phyloP scores from a whole-genome alignment of 306 rosid species.

The Prosopis cineraria region DNA sequence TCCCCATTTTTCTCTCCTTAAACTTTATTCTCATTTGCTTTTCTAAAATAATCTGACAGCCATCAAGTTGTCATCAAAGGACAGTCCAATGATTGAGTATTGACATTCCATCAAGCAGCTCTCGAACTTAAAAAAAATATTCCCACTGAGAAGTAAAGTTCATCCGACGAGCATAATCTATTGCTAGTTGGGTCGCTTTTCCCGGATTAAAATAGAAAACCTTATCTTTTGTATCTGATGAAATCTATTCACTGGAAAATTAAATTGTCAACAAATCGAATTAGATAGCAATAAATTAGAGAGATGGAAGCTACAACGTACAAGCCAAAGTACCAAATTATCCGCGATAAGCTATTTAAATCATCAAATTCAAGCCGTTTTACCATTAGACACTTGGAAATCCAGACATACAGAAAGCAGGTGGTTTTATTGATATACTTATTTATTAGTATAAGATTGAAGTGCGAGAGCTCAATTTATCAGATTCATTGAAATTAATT shows the following conservation, averaged over 20 bases:
- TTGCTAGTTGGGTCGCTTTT: neutral
- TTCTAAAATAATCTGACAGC: slow-evolving; percentile 3
- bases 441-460: neutral
- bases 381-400: neutral
- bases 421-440: neutral
- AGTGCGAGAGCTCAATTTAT: neutral
- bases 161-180: neutral
- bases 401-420: neutral
- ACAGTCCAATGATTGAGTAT: neutral
- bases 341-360: neutral
- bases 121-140: neutral
- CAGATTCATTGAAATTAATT: neutral
- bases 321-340: neutral
- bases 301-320: neutral
- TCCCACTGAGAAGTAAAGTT: slow-evolving; percentile 6
- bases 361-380: neutral
- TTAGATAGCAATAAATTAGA: neutral
- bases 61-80: neutral
- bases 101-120: neutral
- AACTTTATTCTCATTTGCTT: slow-evolving; percentile 18
- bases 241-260: neutral
- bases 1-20: slow-evolving; percentile 9
- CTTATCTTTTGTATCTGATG: slow-evolving; percentile 8
- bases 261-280: neutral
- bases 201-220: too few species aligned